phyloP scores from a whole-genome alignment of 1,284 basidiomycete genomes.

The Heliocybe sulcata region DNA sequence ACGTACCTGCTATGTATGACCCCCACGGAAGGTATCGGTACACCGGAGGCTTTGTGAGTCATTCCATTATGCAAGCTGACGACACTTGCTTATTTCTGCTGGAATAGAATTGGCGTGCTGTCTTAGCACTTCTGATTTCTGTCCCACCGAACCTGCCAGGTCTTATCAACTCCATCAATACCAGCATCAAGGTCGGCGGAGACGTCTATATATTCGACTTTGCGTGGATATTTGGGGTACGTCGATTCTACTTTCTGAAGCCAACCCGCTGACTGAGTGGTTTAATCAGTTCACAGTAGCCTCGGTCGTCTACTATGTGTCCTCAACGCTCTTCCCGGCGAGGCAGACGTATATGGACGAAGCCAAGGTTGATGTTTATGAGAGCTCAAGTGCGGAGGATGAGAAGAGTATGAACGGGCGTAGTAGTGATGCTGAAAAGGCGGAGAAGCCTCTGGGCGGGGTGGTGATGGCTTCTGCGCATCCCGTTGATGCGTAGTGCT shows the following conservation, averaged over 20 bases:
- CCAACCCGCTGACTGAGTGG: too few species aligned
- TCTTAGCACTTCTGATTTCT: conserved; percentile 52
- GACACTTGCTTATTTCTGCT: background rate
- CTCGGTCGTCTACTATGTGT: background rate
- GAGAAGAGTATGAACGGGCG: background rate
- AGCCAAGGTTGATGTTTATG: background rate
- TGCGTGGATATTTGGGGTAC: conserved; percentile 65
- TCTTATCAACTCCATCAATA: conserved; percentile 58
- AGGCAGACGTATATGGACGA: conserved; percentile 3
- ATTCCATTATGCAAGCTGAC: conserved; percentile 2
- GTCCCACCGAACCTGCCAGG: conserved; percentile 64
- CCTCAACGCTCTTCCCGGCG: background rate
- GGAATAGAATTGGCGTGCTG: conserved; percentile 66
- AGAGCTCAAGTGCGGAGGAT: background rate
- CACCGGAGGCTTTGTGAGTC: conserved; percentile 53
- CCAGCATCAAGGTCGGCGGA: conserved; percentile 45
- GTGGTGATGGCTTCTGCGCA: background rate
- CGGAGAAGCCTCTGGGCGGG: background rate
- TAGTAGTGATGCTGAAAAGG: background rate
- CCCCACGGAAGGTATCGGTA: conserved; percentile 61
- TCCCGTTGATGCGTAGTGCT: background rate
- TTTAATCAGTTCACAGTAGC: background rate
- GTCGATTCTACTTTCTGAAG: conserved; percentile 19
- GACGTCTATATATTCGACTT: conserved; percentile 52
- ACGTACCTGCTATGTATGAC: conserved; percentile 67